phyloP scores from a whole-genome alignment of 352 stramenopile species.

The Pythium pyrilobum region DNA sequence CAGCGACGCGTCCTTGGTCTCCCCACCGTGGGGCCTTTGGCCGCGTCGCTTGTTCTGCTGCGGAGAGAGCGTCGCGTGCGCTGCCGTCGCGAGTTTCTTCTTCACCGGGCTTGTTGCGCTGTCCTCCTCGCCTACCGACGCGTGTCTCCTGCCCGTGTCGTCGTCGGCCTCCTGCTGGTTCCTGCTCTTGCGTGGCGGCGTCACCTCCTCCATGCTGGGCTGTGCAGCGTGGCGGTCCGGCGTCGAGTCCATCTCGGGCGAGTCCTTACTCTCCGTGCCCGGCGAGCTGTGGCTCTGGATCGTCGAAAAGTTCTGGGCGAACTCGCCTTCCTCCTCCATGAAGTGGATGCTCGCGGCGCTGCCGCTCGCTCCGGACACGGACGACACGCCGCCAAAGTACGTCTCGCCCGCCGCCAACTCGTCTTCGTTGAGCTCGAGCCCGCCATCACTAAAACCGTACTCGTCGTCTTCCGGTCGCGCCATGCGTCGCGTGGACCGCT shows the following conservation, averaged over 20 bases:
- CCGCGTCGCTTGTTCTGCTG: background rate
- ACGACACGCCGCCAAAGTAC: constrained; percentile 71
- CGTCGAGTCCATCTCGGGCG: constrained; percentile 16
- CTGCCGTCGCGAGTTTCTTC: constrained; percentile 25
- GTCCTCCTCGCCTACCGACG: background rate
- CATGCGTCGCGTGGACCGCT: background rate
- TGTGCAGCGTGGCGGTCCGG: background rate
- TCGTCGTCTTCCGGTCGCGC: background rate
- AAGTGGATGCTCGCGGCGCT: constrained; percentile 52
- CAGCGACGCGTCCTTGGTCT: constrained; percentile 17
- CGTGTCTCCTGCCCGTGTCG: background rate
- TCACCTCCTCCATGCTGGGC: background rate
- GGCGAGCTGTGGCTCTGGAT: constrained; percentile 31
- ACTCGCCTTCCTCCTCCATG: constrained; percentile 42
- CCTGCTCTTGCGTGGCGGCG: constrained; percentile 11
- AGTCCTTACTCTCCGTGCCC: constrained; percentile 18
- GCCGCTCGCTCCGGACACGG: constrained; percentile 51
- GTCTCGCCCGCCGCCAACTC: constrained; percentile 28
- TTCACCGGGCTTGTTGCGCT: constrained; percentile 23
- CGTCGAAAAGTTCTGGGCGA: constrained; percentile 41
- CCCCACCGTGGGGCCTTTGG: background rate
- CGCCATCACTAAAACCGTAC: background rate
- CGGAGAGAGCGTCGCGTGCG: constrained; percentile 8
- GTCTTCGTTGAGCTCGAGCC: background rate
- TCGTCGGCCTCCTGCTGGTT: constrained; percentile 24